Evolutionary conservation across 1,284 basidiomycete genomes (phyloP).

Genomic region (Apiotrichum brassicae): DNA sequence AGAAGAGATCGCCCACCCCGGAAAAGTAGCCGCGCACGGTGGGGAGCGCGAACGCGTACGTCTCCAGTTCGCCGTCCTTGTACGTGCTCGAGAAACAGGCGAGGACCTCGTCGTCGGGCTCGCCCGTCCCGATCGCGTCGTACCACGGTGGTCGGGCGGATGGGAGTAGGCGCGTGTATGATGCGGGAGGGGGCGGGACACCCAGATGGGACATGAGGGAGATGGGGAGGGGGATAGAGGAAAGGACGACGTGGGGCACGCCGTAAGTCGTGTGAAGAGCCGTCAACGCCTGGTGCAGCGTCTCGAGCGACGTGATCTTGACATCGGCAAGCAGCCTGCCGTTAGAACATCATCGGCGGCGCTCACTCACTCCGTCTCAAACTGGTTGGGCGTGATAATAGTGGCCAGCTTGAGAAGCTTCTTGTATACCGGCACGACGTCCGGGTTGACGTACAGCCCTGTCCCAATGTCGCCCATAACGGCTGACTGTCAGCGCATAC

Average conservation of each 20-base stretch:
- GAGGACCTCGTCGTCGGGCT: constrained; percentile 52
- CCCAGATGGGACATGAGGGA: constrained; percentile 27
- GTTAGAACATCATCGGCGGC: background rate
- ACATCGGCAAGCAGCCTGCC: constrained; percentile 65
- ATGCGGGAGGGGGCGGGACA: constrained; percentile 36
- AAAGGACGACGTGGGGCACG: constrained; percentile 84
- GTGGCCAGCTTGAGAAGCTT: constrained; percentile 70
- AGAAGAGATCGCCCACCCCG: constrained; percentile 95
- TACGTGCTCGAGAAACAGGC: constrained; percentile 59
- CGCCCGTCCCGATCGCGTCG: constrained; percentile 21
- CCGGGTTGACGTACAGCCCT: constrained; percentile 73
- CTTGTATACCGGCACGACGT: constrained; percentile 84
- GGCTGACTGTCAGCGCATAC: constrained; percentile 47
- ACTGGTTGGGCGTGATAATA: constrained; percentile 96
- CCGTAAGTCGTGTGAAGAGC: constrained; percentile 67
- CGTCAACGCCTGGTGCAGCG: constrained; percentile 63
- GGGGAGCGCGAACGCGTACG: constrained; percentile 68
- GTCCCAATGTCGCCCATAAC: constrained; percentile 84
- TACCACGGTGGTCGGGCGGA: constrained; percentile 31
- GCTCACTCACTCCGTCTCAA: constrained; percentile 78
- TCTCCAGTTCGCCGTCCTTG: constrained; percentile 30
- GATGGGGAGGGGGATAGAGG: constrained; percentile 60
- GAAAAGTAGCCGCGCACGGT: constrained; percentile 87
- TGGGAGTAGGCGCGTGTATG: constrained; percentile 34
- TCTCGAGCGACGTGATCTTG: constrained; percentile 58